Evolutionary conservation across 768 basidiomycete species (phyloP), one percentile per base, ranked within the genome.

Genomic region (Sistotremastrum niveocremeum): DNA sequence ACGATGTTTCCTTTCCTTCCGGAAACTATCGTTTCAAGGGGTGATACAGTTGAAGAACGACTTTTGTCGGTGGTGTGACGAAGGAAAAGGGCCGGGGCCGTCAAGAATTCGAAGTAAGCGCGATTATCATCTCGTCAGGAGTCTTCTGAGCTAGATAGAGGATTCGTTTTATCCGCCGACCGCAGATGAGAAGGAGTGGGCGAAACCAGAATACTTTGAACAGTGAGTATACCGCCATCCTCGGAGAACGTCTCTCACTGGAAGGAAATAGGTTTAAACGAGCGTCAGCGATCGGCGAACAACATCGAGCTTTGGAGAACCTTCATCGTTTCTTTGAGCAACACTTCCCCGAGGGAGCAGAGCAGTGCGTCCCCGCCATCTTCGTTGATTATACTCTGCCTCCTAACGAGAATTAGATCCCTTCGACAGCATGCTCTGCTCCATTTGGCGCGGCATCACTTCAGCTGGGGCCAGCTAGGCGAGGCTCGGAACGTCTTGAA

Each of bases 241-340:
- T 20, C 20, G 20, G 20, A 20, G 20, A 20, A 20, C 20, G 20
- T 20, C 20, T 20, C 20, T 20, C 20, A 20, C 20, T 1, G 20
- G 20, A 20, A 20, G 20, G 20, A 20, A 20, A 11, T 52, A 89
- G 86, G 4, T 88, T 76, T 72, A 77, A 85, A 56, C 73, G 73
- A 46, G 75, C 72, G 5, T 56, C 71, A n/a, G 66, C 71, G 8
- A 71, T 73, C 4, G 83, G 82, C 0, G 85, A 89, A 59, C 78
- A 79, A 50, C 76, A 75, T 39, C 52, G 72, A 6, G 84, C 84
- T 0, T 69, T 74, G 2, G 84, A 86, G 52, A 80, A 76, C 52
- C 62, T 90, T 36, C 73, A 85, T 34, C 66, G 74, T 44, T 90
- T 84, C 59, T 90, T 89, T 52, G 86, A 89, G 57, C 87, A 89